Evolutionary conservation across 2,329 filamentous ascomycete genomes (phyloP).

Genomic region (Pestalotiopsis sp.): DNA sequence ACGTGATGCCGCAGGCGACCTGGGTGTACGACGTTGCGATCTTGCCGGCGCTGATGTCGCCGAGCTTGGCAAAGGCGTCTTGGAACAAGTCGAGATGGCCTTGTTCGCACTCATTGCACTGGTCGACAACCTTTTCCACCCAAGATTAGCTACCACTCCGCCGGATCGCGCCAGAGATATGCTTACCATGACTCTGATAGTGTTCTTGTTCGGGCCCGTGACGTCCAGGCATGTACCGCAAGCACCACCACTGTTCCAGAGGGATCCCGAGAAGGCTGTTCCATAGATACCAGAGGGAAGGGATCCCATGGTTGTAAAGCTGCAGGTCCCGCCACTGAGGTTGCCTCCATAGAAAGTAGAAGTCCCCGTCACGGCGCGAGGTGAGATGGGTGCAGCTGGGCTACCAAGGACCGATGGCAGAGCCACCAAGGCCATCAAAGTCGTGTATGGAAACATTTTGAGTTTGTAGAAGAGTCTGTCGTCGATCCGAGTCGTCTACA

Average conservation of each 20-base stretch:
- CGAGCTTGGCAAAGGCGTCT: constrained; percentile 41
- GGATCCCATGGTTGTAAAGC: constrained; percentile 61
- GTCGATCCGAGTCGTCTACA: background rate
- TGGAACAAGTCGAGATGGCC: constrained; percentile 49
- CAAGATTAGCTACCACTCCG: background rate
- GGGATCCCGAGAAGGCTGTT: constrained; percentile 60
- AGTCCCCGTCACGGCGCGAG: constrained; percentile 35
- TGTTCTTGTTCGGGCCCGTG: constrained; percentile 57
- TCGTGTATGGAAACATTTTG: background rate
- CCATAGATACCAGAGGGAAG: constrained; percentile 62
- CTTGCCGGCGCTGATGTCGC: constrained; percentile 35
- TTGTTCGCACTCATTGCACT: constrained; percentile 43
- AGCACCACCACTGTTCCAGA: constrained; percentile 57
- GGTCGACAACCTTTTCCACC: constrained; percentile 43
- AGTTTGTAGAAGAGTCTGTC: background rate
- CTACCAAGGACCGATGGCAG: background rate
- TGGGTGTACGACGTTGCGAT: constrained; percentile 43
- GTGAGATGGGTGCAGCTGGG: constrained; percentile 3
- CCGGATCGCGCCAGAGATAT: background rate
- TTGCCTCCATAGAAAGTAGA: constrained; percentile 60
- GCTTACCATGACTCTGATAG: constrained; percentile 65
- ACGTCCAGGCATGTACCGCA: constrained; percentile 67
- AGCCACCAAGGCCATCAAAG: background rate
- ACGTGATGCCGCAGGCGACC: constrained; percentile 43
- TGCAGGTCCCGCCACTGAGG: constrained; percentile 62